Evolutionary conservation across 352 stramenopile species (phyloP), one percentile per base, ranked within the genome.

Genomic region (Globisporangium nunn): DNA sequence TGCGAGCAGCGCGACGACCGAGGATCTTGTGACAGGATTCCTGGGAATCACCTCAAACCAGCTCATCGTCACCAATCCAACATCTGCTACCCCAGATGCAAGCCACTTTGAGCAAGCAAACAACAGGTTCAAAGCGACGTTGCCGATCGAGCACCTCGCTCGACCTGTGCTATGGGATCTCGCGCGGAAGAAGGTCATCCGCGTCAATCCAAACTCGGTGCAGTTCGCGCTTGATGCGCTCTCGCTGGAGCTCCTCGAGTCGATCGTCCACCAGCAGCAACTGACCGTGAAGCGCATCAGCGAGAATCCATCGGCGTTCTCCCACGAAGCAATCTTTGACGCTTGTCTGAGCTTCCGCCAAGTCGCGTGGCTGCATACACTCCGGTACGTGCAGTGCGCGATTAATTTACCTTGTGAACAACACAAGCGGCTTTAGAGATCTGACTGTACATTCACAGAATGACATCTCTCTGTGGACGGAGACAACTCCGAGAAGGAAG

Each of bases 281-380:
- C 50, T 46, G 11, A 64, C 62, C 5, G 61, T 87, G 18, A 77
- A 72, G 43, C 66, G 59, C 6, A 77, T 87, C 54, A 81, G 65
- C 33, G 23, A 64, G 15, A 85, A 87, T 28, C 67, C 77, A 17
- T 78, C 73, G 6, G 68, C 52, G 10, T 57, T 67, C 11, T 64
- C 72, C 46, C 68, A 72, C 8, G 61, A 74, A 15, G 66, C 73
- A n/a, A 78, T 87, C 50, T 55, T 75, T 23, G 75, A 88, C 33
- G 67, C 50, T 8, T 91, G 81, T 49, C 40, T 55, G 7, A 85
- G 66, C 50, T 82, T 88, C 61, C 78, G 78, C 18, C 72, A 88
- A 64, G 67, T 66, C 33, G 45, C 63, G 17, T 91, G 77, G 76
- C 59, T 91, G 11, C 81, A 91, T 53, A 73, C 67, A 2, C 55